Percentiles rank a stretch among this genome's conserved stretches.
Conservation (phyloP, 73 alveolate species). For the Paramecium biaurelia region DNA sequence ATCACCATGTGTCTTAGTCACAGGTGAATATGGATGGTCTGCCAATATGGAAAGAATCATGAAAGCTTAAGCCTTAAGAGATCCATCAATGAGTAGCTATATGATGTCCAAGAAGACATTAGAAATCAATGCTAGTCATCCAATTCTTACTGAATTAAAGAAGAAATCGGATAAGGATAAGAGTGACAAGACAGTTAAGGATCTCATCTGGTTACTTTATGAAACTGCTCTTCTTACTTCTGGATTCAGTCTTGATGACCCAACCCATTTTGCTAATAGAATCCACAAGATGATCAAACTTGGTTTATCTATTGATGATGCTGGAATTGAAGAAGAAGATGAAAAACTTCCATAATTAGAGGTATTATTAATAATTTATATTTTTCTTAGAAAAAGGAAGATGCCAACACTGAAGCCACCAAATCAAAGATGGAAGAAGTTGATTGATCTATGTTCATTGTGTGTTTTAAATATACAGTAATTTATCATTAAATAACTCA, state of each 20-base stretch:
- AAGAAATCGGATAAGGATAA: conserved; percentile 97
- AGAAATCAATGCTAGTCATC: conserved; percentile 97
- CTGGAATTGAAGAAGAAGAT: conserved; percentile 78
- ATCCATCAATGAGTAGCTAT: conserved; percentile 97
- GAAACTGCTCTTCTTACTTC: conserved; percentile 99
- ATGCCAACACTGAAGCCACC: conserved; percentile 74
- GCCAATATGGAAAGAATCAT: conserved; percentile 99
- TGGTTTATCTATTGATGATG: conserved; percentile 93
- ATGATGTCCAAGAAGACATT: conserved; percentile 99
- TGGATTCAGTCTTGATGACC: conserved; percentile 99
- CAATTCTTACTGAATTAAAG: conserved; percentile 94
- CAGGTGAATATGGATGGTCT: conserved; percentile 99
- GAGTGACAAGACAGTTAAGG: conserved; percentile 98
- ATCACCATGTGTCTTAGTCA: conserved; percentile 99
- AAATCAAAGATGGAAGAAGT: conserved; percentile 89
- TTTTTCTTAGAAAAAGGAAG: conserved; percentile 73
- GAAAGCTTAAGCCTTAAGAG: conserved; percentile 99
- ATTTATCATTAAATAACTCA: neutral
- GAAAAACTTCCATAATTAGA: conserved; percentile 42
- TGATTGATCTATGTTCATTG: conserved; percentile 66
- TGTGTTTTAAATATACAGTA: neutral
- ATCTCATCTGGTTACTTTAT: conserved; percentile 97
- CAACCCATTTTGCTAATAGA: conserved; percentile 97
- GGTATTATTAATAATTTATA: conserved; percentile 51
- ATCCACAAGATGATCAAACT: conserved; percentile 99